phyloP scores from a whole-genome alignment of 2,329 filamentous ascomycete species.

The Nemania bipapillata region DNA sequence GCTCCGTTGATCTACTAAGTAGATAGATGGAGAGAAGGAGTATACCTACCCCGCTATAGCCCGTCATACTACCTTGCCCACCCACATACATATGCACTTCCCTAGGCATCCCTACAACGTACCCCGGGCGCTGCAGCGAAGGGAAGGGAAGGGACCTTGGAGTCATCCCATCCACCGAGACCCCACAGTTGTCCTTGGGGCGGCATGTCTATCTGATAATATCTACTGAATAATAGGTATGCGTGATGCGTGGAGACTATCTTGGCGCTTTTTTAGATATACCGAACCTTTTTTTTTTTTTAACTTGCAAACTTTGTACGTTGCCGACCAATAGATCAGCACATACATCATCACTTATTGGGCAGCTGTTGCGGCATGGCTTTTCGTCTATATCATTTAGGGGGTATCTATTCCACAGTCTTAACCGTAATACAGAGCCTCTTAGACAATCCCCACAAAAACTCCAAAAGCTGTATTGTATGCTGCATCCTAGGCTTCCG shows the following conservation, averaged over 20 bases:
- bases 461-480: slow-evolving; percentile 22
- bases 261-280: too few species aligned
- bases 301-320: too few species aligned
- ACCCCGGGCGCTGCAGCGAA: not conserved
- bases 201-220: not conserved
- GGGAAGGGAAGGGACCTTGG: not conserved
- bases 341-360: not conserved
- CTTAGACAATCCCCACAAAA: slow-evolving; percentile 30
- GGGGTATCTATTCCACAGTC: slow-evolving; percentile 48
- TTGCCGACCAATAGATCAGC: not conserved
- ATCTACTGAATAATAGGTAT: too few species aligned
- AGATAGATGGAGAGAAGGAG: not conserved
- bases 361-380: slow-evolving; percentile 1
- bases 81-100: slow-evolving; percentile 19
- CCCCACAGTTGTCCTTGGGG: not conserved
- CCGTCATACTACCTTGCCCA: slow-evolving; percentile 1
- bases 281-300: too few species aligned
- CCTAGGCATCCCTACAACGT: not conserved
- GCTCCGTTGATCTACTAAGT: not conserved
- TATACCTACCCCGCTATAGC: slow-evolving; percentile 30
- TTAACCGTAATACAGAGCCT: slow-evolving; percentile 42
- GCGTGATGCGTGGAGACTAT: too few species aligned
- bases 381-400: slow-evolving; percentile 36
- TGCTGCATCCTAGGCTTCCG: slow-evolving; percentile 26
- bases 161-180: not conserved